These are phyloP conservation scores for Penicillium steckii DNA, from an alignment of 495 filamentous ascomycete genomes.

Conservation along the genomic window DNA sequence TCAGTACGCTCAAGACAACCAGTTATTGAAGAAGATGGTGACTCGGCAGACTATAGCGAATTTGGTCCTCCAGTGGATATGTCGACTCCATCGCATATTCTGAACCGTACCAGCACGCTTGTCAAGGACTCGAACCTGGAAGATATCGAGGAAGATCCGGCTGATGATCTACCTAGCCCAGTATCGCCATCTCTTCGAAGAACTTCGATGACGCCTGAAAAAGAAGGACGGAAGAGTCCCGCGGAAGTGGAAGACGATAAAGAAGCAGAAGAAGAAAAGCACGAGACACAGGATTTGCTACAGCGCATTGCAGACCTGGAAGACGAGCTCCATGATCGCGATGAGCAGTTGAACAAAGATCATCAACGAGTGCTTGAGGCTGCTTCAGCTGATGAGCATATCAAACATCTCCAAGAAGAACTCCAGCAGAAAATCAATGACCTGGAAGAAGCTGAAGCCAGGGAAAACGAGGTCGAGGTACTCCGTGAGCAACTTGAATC, in stretches of 20 bases:
- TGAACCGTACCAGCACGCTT: conserved; percentile 29
- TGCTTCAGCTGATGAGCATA: conserved; percentile 39
- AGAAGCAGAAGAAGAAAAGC: conserved; percentile 22
- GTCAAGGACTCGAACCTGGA: conserved; percentile 40
- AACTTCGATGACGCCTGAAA: conserved; percentile 12
- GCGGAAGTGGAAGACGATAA: conserved; percentile 16
- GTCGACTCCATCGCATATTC: conserved; percentile 47
- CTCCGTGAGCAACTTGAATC: conserved; percentile 36
- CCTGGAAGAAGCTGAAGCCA: conserved; percentile 30
- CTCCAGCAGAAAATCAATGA: conserved; percentile 33
- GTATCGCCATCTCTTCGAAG: conserved; percentile 34
- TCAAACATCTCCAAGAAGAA: conserved; percentile 39
- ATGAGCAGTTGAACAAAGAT: conserved; percentile 39
- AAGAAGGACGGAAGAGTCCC: too few species aligned
- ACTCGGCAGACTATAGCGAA: conserved; percentile 43
- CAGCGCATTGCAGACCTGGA: conserved; percentile 37
- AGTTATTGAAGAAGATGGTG: conserved; percentile 36
- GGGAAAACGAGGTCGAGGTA: conserved; percentile 19
- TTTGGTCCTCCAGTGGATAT: conserved; percentile 48
- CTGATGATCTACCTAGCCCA: conserved; percentile 24
- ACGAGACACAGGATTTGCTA: conserved; percentile 16
- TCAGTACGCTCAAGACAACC: conserved; percentile 25
- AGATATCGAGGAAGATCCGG: conserved; percentile 40
- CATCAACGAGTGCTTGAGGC: conserved; percentile 36
- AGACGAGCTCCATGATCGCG: conserved; percentile 33